phyloP scores from a whole-genome alignment of 169 alveolate species.

The Miamiensis avidus region DNA sequence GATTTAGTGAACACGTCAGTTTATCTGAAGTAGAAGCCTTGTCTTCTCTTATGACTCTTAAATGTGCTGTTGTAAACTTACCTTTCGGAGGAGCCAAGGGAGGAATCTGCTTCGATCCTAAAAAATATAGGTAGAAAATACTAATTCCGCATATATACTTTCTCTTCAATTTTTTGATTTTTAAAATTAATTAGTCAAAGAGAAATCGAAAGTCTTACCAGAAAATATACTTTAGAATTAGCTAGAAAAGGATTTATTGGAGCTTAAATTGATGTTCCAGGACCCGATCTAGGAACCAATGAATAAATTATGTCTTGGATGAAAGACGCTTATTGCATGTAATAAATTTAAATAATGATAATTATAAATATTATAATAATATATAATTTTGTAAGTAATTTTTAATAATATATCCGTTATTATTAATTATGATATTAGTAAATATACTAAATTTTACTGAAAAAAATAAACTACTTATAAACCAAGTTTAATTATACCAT shows the following conservation, averaged over 20 bases:
- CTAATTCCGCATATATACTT: too few relatives aligned
- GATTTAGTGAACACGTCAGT: slow-evolving; percentile 51
- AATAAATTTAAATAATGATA: background rate
- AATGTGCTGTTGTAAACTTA: slow-evolving; percentile 61
- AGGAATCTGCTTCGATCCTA: slow-evolving; percentile 68
- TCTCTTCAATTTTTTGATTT: too few relatives aligned
- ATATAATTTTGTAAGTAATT: background rate
- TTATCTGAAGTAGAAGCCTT: slow-evolving; percentile 66
- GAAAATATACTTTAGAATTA: slow-evolving; percentile 72
- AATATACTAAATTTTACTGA: too few relatives aligned
- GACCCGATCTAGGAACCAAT: slow-evolving; percentile 75
- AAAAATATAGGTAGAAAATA: slow-evolving; percentile 20
- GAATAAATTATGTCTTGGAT: slow-evolving; percentile 74
- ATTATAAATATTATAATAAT: background rate
- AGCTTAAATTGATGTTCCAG: slow-evolving; percentile 70
- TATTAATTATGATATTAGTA: too few relatives aligned
- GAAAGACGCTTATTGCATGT: slow-evolving; percentile 58
- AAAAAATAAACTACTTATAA: too few relatives aligned
- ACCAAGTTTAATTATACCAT: too few relatives aligned
- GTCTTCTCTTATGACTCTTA: slow-evolving; percentile 71
- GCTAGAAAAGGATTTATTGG: slow-evolving; percentile 70
- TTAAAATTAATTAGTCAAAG: slow-evolving; percentile 19
- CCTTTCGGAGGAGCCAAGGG: slow-evolving; percentile 85
- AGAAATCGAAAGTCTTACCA: slow-evolving; percentile 69
- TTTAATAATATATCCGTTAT: background rate